phyloP scores from a whole-genome alignment of 495 filamentous ascomycete species.

The Aspergillus affinis region DNA sequence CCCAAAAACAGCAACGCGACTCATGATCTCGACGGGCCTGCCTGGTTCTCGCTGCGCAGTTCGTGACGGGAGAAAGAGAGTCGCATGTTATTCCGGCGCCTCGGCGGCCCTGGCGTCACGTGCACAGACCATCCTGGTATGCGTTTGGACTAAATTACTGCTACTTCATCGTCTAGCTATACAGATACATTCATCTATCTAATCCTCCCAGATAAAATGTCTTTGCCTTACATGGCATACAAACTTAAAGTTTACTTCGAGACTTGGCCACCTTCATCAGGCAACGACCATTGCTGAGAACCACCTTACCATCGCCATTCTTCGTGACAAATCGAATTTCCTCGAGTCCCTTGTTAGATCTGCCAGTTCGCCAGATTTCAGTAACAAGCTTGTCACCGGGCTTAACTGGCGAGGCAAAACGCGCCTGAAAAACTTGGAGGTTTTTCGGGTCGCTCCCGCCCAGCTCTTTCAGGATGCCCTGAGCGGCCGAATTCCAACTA shows the following conservation, averaged over 20 bases:
- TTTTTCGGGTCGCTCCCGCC: slow-evolving; percentile 76
- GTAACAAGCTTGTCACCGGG: slow-evolving; percentile 60
- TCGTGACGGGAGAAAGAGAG: neutral
- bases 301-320: slow-evolving; percentile 70
- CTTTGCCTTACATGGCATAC: neutral
- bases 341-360: slow-evolving; percentile 65
- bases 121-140: neutral
- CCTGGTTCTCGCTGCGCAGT: neutral
- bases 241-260: slow-evolving; percentile 63
- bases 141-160: no score
- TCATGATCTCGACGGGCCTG: neutral
- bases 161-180: no score
- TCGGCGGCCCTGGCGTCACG: neutral
- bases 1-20: neutral
- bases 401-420: slow-evolving; percentile 79
- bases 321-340: slow-evolving; percentile 75
- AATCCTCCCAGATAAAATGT: neutral
- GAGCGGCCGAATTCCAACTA: slow-evolving; percentile 75
- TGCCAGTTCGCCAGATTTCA: slow-evolving; percentile 51
- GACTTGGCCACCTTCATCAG: slow-evolving; percentile 62
- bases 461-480: slow-evolving; percentile 66
- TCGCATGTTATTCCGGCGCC: neutral
- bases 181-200: neutral
- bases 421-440: slow-evolving; percentile 79
- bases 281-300: slow-evolving; percentile 79